A percentile compares a stretch with the other conserved stretches of the same genome.
Evolutionary conservation across 2,329 filamentous ascomycete genomes (phyloP).

Genomic region (Penicillium sp.): DNA sequence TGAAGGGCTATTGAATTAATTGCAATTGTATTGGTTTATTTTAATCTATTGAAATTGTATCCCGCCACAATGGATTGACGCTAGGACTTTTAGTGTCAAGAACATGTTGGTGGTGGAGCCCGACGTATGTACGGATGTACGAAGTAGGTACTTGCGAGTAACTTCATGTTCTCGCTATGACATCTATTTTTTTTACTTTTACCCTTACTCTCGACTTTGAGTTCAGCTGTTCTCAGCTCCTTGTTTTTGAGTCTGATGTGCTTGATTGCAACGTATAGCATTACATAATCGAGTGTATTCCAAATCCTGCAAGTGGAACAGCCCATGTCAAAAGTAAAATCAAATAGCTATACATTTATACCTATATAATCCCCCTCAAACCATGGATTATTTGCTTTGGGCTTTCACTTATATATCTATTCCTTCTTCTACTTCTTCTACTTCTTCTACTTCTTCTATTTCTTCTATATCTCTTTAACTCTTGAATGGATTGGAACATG

Average conservation of each 20-base stretch:
- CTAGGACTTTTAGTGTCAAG: conserved; percentile 4
- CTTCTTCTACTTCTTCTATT: no score
- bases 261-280: neutral
- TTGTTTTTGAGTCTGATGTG: neutral
- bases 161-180: neutral
- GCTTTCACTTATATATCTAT: neutral
- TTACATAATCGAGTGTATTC: conserved; percentile 16
- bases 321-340: neutral
- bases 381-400: neutral
- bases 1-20: neutral
- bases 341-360: conserved; percentile 1
- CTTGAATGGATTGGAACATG: conserved; percentile 1
- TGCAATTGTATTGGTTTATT: neutral
- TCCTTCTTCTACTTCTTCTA: neutral
- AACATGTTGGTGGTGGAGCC: conserved; percentile 5
- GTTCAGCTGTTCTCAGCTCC: neutral
- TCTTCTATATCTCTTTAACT: neutral
- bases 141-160: neutral
- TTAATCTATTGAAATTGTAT: neutral
- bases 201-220: neutral
- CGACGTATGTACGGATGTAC: no score
- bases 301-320: conserved; percentile 7
- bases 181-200: neutral
- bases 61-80: neutral
- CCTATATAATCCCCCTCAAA: conserved; percentile 1